These are phyloP conservation scores for Pseudopithomyces chartarum DNA, from an alignment of 2,329 filamentous ascomycete genomes.

Conservation along the genomic window DNA sequence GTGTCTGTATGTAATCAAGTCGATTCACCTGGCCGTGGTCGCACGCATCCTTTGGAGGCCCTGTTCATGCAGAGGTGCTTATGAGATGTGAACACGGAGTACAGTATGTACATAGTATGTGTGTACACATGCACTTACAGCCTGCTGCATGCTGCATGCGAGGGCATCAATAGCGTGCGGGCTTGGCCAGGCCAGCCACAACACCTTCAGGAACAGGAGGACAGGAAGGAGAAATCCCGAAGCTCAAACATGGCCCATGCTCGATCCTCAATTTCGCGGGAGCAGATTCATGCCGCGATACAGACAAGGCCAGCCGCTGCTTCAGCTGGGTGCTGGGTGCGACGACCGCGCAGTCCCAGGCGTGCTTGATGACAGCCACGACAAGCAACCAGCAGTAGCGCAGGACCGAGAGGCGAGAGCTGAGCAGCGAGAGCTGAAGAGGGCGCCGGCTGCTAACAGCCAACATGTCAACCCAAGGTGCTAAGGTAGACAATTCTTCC, in stretches of 20 bases:
- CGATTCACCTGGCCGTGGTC: not conserved
- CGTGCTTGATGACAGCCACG: not conserved
- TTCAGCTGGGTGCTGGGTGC: not conserved
- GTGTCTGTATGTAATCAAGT: not conserved
- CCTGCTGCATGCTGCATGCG: too few relatives aligned
- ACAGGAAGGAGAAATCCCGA: not conserved
- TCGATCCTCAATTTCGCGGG: not conserved
- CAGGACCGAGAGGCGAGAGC: not conserved
- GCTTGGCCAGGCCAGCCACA: too few relatives aligned
- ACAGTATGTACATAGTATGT: too few relatives aligned
- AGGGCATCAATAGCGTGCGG: too few relatives aligned
- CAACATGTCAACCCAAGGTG: too few relatives aligned
- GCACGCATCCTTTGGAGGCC: not conserved
- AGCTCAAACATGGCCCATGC: slow-evolving; percentile 3
- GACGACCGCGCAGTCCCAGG: not conserved
- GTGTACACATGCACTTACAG: too few relatives aligned
- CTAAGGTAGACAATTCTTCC: not conserved
- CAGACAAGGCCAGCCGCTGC: not conserved
- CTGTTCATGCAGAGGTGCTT: not conserved
- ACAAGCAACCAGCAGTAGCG: not conserved
- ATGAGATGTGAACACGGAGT: too few relatives aligned
- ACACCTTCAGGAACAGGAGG: not conserved
- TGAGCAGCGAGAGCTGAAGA: not conserved
- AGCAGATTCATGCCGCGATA: not conserved
- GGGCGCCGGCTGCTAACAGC: slow-evolving; percentile 5